Conservation (phyloP, 345 rosid genomes). For the Aquilaria malaccensis region DNA sequence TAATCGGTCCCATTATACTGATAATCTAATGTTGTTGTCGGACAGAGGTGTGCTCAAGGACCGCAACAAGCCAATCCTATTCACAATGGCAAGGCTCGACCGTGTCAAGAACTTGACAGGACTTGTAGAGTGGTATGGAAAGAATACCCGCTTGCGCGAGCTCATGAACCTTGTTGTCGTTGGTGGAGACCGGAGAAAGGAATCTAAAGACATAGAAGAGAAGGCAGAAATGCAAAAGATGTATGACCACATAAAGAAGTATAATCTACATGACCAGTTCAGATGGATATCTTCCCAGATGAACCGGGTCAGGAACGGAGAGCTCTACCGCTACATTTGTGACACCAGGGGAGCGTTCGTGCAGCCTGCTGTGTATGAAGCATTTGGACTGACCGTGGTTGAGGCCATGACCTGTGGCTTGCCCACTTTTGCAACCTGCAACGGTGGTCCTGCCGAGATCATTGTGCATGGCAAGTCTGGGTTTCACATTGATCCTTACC, state of each 20-base stretch:
- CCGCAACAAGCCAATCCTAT: conserved; percentile 73
- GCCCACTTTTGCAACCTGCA: conserved; percentile 73
- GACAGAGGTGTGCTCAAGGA: conserved; percentile 76
- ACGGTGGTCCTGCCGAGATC: conserved; percentile 98
- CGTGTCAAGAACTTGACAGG: conserved; percentile 86
- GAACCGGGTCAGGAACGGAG: conserved; percentile 66
- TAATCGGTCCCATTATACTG: neutral
- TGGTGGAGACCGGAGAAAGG: conserved; percentile 89
- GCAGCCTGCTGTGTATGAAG: conserved; percentile 67
- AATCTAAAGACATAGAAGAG: conserved; percentile 86
- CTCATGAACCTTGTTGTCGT: conserved; percentile 81
- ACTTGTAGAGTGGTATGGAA: conserved; percentile 94
- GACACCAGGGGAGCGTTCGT: conserved; percentile 60
- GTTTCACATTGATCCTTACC: conserved; percentile 89
- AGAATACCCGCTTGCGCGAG: conserved; percentile 60
- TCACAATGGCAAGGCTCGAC: conserved; percentile 96
- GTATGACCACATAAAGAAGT: conserved; percentile 47
- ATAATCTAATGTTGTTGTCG: neutral
- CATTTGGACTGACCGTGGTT: conserved; percentile 62
- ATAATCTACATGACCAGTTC: conserved; percentile 60
- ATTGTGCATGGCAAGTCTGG: conserved; percentile 83
- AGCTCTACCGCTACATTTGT: conserved; percentile 59
- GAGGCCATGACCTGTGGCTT: conserved; percentile 78
- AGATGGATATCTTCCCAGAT: conserved; percentile 78
- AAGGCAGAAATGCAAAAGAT: conserved; percentile 92